Percentiles rank a stretch among this genome's conserved stretches.
Evolutionary conservation across 495 filamentous ascomycete species (phyloP).

Genomic region (Daldinia vernicosa): DNA sequence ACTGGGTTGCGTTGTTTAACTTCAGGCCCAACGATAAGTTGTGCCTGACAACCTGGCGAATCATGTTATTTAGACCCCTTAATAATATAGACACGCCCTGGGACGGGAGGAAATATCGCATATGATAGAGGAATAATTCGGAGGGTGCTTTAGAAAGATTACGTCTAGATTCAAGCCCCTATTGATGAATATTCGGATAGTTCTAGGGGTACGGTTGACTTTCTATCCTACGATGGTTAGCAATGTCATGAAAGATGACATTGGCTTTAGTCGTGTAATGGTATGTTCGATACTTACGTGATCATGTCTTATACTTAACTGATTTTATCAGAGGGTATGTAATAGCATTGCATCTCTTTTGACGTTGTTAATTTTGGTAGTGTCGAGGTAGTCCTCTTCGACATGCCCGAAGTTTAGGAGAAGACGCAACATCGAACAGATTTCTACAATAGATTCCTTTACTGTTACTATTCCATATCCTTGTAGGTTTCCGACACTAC

Average conservation of each 20-base stretch:
- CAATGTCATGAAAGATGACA: not conserved
- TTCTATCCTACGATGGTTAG: slow-evolving; percentile 1
- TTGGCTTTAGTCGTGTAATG: not conserved
- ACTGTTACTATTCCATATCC: not conserved
- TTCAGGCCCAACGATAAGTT: slow-evolving; percentile 35
- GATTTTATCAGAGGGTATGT: not conserved
- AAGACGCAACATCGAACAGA: not conserved
- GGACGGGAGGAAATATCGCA: slow-evolving; percentile 1
- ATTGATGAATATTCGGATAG: slow-evolving; percentile 21
- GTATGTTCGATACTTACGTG: not conserved
- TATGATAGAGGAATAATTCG: slow-evolving; percentile 3
- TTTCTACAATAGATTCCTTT: not conserved
- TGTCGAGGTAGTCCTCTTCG: not conserved
- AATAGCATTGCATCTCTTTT: not conserved
- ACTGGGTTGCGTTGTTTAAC: slow-evolving; percentile 30
- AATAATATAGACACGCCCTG: slow-evolving; percentile 25
- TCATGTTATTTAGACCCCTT: slow-evolving; percentile 24
- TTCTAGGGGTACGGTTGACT: not conserved
- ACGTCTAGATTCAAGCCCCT: slow-evolving; percentile 1
- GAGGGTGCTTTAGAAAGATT: not conserved
- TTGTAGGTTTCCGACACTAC: not conserved
- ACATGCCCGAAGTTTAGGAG: not conserved
- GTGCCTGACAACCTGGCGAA: slow-evolving; percentile 40
- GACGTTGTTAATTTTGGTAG: not conserved
- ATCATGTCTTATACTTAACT: not conserved